Base-by-base conservation (phyloP, 2,329 filamentous ascomycete species). In the Fusarium sarcochroum region DNA sequence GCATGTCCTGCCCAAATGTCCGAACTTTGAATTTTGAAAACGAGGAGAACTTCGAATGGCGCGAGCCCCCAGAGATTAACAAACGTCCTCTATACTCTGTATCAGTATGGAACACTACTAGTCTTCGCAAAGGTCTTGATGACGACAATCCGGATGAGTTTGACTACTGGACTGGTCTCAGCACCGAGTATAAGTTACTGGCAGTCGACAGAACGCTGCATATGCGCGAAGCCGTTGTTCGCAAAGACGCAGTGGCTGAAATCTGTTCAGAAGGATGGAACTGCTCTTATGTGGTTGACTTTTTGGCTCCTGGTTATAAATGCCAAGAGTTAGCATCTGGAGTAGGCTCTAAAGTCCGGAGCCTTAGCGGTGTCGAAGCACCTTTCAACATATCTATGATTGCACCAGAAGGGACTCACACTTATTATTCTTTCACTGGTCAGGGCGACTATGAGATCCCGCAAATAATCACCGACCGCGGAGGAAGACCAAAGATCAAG, bases 21-120 rank as follows among this genome's bases (percentile, higher is more conserved):
- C 37, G 53, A 10, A 69, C 52, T 15, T 27, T 63, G 4, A 69
- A 54, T n/a, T 67, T 63, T 15, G 13, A 10, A 1, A 41, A 59
- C 14, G 35, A 67, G 18, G 52, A 15, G 14, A 48, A 5, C 23
- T 9, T 23, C 4, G 13, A 17, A 20, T 56, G 42, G 49, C 38
- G 45, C 7, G 3, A 15, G 1, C 38, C n/a, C 0, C 6, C 6
- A 6, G 9, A 8, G 6, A 30, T 35, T 1, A 6, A 51, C n/a
- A n/a, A n/a, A n/a, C n/a, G n/a, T n/a, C n/a, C n/a, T n/a, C n/a
- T n/a, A n/a, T n/a, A n/a, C 25, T 37, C 11, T 6, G 7, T 58
- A 2, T 21, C 38, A 8, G 1, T 5, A 4, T 61, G 25, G 7
- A 58, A 62, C 27, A 37, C 13, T 7, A 61, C 47, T 25, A 17